Conservation (phyloP, 2,329 filamentous ascomycete genomes). For the Stachybotrys echinatus region DNA sequence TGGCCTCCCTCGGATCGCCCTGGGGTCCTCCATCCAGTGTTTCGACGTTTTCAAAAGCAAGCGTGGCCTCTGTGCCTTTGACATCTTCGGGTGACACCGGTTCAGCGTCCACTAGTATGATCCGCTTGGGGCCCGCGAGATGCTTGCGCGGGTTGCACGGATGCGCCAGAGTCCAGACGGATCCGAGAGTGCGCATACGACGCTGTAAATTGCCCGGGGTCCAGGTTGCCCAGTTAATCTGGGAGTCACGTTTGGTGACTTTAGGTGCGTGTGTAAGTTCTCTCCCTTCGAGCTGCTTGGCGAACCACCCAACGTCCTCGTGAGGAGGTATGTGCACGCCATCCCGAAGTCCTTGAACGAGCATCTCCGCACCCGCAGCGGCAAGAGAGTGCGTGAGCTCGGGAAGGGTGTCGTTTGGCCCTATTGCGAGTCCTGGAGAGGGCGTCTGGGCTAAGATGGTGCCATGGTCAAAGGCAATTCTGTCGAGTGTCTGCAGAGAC, state of each 20-base stretch:
- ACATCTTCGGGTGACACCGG: slow-evolving; percentile 9
- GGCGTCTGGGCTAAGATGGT: slow-evolving; percentile 66
- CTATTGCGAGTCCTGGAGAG: slow-evolving; percentile 48
- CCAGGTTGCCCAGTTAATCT: slow-evolving; percentile 55
- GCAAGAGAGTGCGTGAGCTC: slow-evolving; percentile 46
- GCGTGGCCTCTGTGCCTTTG: neutral
- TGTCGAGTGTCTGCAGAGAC: slow-evolving; percentile 81
- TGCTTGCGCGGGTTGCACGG: no score
- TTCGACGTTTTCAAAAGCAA: slow-evolving; percentile 12
- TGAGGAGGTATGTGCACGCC: slow-evolving; percentile 62
- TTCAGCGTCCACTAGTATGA: slow-evolving; percentile 32
- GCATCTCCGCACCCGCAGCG: slow-evolving; percentile 61
- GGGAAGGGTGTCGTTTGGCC: slow-evolving; percentile 36
- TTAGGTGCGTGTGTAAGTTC: slow-evolving; percentile 60
- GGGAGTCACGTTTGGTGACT: slow-evolving; percentile 58
- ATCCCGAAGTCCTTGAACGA: slow-evolving; percentile 59
- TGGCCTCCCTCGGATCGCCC: neutral
- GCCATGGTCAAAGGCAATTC: slow-evolving; percentile 72
- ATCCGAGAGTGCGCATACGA: slow-evolving; percentile 55
- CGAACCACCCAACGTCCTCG: slow-evolving; percentile 25
- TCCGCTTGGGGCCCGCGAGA: slow-evolving; percentile 21
- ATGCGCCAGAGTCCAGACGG: slow-evolving; percentile 54
- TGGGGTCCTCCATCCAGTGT: neutral
- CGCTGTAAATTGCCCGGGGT: slow-evolving; percentile 47
- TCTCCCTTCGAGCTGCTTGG: slow-evolving; percentile 9